A percentile compares a stretch with the other conserved stretches of the same genome.
These are phyloP conservation scores for Naganishia sp. DNA, from an alignment of 1,284 basidiomycete species.

Conservation along the genomic window DNA sequence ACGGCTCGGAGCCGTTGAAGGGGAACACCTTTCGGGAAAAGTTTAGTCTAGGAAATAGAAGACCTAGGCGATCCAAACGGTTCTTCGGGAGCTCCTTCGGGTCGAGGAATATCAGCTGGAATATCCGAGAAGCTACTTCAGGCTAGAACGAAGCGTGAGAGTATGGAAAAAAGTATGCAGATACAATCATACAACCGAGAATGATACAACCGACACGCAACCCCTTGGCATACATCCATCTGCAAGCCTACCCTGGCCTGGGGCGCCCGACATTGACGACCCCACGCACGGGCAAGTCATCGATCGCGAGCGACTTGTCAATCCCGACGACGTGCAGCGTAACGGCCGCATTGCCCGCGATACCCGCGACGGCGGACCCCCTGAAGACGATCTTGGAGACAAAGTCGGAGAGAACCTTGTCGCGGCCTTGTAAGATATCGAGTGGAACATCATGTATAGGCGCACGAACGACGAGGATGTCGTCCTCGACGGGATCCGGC, in stretches of 20 bases:
- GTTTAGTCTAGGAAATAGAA: too few species aligned
- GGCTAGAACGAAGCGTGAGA: too few species aligned
- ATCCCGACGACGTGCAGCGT: constrained; percentile 42
- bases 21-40: too few species aligned
- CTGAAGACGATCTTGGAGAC: constrained; percentile 52
- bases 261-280: constrained; percentile 47
- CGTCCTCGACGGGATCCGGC: constrained; percentile 18
- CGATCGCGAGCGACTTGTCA: constrained; percentile 39
- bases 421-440: constrained; percentile 48
- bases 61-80: too few species aligned
- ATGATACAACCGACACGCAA: neutral
- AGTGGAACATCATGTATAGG: constrained; percentile 47
- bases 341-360: constrained; percentile 48
- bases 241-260: neutral
- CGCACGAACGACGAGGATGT: constrained; percentile 45
- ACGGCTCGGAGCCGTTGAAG: too few species aligned
- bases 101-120: too few species aligned
- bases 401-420: constrained; percentile 48
- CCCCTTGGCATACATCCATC: neutral
- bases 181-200: neutral
- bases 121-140: too few species aligned
- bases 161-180: neutral
- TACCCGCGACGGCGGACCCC: constrained; percentile 51
- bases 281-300: constrained; percentile 46
- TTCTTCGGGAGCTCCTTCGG: too few species aligned